Percentiles rank a stretch among this genome's conserved stretches.
Conservation (phyloP, 306 rosid genomes). For the Cicer judaicum region DNA sequence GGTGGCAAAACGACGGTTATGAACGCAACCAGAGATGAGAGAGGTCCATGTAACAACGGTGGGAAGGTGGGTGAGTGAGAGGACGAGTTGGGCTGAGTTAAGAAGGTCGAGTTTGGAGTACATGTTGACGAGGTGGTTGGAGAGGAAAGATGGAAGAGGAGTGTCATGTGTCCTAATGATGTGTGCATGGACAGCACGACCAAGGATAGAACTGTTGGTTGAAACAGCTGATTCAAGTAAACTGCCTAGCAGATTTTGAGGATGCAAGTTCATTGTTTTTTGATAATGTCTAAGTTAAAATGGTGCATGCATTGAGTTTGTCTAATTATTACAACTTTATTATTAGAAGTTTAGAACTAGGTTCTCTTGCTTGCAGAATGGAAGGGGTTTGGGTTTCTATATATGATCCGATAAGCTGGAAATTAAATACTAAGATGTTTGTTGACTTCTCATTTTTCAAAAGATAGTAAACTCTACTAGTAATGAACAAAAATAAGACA, state of each 20-base stretch:
- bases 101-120: conserved; percentile 82
- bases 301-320: background rate
- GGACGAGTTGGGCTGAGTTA: conserved; percentile 67
- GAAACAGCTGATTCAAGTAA: conserved; percentile 67
- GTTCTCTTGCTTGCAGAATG: no score
- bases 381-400: no score
- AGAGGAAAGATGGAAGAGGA: conserved; percentile 70
- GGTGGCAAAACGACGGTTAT: conserved; percentile 57
- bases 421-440: no score
- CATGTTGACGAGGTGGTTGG: conserved; percentile 83
- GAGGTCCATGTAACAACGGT: conserved; percentile 91
- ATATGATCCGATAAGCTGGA: no score
- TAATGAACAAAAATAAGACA: no score
- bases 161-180: conserved; percentile 57
- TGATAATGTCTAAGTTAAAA: background rate
- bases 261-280: conserved; percentile 55
- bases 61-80: conserved; percentile 61
- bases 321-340: no score
- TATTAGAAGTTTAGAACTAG: no score
- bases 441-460: no score
- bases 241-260: conserved; percentile 57
- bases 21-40: conserved; percentile 81
- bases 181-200: conserved; percentile 74
- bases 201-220: conserved; percentile 53
- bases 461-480: no score